Conservation (phyloP, 768 basidiomycete genomes). For the Neoboletus magnificus region DNA sequence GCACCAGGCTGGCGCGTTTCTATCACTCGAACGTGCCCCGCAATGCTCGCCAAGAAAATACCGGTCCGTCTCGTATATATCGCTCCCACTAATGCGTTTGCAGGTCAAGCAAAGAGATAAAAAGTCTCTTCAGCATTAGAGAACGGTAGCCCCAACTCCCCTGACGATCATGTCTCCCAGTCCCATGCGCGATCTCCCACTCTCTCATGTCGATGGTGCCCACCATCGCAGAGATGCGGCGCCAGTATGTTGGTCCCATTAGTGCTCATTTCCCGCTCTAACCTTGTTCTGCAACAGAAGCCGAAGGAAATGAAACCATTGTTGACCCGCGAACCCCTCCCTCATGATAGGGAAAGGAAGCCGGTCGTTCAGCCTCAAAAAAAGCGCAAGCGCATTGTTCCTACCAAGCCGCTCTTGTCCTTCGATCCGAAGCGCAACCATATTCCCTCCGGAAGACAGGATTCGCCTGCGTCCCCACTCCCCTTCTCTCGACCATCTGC, state of each 20-base stretch:
- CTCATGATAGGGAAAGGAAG: constrained; percentile 25
- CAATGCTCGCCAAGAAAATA: constrained; percentile 17
- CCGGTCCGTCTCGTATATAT: constrained; percentile 30
- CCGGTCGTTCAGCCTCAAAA: constrained; percentile 9
- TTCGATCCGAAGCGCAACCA: constrained; percentile 18
- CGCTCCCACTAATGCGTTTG: constrained; percentile 9
- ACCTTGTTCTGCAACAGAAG: constrained; percentile 19
- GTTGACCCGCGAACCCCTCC: constrained; percentile 22
- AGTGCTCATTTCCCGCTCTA: constrained; percentile 7
- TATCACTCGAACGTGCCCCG: constrained; percentile 27
- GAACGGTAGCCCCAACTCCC: constrained; percentile 10
- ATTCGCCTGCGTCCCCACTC: constrained; percentile 6
- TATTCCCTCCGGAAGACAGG: constrained; percentile 26
- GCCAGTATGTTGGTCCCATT: constrained; percentile 19
- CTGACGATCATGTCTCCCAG: constrained; percentile 9
- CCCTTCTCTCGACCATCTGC: constrained; percentile 7
- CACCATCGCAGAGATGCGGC: constrained; percentile 21
- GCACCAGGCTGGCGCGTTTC: constrained; percentile 34
- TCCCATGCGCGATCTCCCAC: constrained; percentile 13
- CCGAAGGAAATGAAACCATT: constrained; percentile 19
- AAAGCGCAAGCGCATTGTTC: constrained; percentile 22
- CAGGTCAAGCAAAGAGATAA: constrained; percentile 10
- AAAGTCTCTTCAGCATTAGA: constrained; percentile 10
- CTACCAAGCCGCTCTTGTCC: constrained; percentile 17
- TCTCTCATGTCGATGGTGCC: not conserved